phyloP scores from a whole-genome alignment of 257 asterid species.

The Scutellaria minor region DNA sequence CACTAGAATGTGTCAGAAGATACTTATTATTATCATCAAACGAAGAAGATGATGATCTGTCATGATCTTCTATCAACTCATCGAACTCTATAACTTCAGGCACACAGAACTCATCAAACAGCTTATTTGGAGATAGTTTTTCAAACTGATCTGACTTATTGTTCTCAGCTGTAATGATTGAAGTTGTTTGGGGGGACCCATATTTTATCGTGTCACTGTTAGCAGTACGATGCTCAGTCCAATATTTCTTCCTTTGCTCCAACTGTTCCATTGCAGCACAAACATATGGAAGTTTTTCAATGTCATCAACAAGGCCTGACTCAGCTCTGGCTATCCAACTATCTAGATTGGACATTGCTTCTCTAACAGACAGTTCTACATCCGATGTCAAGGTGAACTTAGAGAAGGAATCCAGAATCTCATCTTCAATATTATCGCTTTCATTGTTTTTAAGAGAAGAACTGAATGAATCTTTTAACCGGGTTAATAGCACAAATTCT shows the following conservation, averaged over 20 bases:
- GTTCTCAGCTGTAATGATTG: conserved; percentile 33
- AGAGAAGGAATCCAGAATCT: conserved; percentile 63
- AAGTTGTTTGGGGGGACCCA: conserved; percentile 46
- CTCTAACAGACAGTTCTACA: conserved; percentile 80
- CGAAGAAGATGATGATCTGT: conserved; percentile 51
- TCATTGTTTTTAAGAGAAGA: conserved; percentile 62
- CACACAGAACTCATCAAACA: conserved; percentile 39
- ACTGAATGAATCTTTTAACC: conserved; percentile 68
- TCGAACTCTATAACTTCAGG: conserved; percentile 46
- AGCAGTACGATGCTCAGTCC: conserved; percentile 65
- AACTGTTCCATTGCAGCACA: conserved; percentile 85
- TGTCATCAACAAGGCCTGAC: conserved; percentile 93
- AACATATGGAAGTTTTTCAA: conserved; percentile 89
- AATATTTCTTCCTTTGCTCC: conserved; percentile 71
- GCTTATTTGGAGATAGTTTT: conserved; percentile 41
- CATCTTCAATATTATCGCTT: conserved; percentile 43
- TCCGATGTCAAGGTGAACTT: conserved; percentile 90
- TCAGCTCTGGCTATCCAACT: conserved; percentile 94
- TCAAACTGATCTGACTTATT: conserved; percentile 38
- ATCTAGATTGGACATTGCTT: conserved; percentile 84
- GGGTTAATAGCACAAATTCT: conserved; percentile 75
- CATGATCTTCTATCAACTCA: conserved; percentile 45
- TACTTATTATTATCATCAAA: conserved; percentile 38
- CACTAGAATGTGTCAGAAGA: conserved; percentile 35
- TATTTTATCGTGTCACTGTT: conserved; percentile 37